Percentiles rank a stretch among this genome's conserved stretches.
These are phyloP conservation scores for Prunus kanzakura DNA, from an alignment of 306 rosid species.

Conservation along the genomic window DNA sequence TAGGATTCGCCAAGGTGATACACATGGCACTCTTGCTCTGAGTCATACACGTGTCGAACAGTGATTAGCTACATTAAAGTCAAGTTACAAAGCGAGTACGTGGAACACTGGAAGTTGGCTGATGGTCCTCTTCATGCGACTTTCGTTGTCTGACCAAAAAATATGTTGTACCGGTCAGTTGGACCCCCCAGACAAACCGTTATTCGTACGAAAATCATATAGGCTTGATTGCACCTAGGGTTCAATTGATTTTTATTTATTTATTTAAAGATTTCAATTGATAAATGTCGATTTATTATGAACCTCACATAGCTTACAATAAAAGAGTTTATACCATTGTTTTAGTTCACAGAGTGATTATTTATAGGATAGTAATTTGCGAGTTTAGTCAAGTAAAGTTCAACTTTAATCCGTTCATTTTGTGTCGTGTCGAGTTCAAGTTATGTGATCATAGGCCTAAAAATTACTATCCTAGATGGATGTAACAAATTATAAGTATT, in stretches of 20 bases:
- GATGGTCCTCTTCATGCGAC: not conserved
- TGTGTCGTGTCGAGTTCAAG: not conserved
- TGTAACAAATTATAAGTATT: no score
- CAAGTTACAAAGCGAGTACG: not conserved
- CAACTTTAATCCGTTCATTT: not conserved
- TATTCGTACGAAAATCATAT: not conserved
- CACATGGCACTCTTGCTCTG: not conserved
- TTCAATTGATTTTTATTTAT: not conserved
- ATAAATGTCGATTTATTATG: not conserved
- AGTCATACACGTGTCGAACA: not conserved
- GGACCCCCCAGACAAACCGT: not conserved
- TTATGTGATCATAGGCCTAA: not conserved
- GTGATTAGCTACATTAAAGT: not conserved
- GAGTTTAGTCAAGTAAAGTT: no score
- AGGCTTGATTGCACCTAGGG: not conserved
- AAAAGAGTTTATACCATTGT: no score
- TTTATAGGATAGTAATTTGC: no score
- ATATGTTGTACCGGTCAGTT: not conserved
- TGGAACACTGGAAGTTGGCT: not conserved
- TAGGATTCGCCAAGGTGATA: not conserved
- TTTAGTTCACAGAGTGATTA: no score
- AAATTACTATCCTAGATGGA: no score
- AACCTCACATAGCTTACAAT: no score
- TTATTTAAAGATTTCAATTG: not conserved
- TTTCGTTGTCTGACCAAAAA: not conserved